phyloP scores from a whole-genome alignment of 1,284 basidiomycete species.

The Ustilago curta region DNA sequence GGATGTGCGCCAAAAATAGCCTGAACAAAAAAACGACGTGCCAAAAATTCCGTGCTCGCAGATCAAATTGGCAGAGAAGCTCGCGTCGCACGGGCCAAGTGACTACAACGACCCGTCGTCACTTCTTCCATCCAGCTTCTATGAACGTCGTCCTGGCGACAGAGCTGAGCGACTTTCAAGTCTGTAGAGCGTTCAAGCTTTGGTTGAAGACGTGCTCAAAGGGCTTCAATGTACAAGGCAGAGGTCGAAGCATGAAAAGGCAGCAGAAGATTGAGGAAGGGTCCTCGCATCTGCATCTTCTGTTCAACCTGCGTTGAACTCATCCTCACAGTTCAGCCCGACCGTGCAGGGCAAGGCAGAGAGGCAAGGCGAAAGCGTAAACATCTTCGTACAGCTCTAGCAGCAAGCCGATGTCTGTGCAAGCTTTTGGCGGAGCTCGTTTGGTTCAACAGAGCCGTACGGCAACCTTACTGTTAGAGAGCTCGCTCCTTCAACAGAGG shows the following conservation, averaged over 20 bases:
- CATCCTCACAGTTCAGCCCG: neutral
- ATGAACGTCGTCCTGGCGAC: neutral
- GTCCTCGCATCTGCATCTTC: slow-evolving; percentile 6
- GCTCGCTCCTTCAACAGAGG: no score
- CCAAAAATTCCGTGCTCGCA: slow-evolving; percentile 7
- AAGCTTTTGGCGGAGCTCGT: no score
- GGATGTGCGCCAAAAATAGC: neutral
- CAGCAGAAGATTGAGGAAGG: neutral
- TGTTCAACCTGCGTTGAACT: neutral
- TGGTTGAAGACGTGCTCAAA: neutral
- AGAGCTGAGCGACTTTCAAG: neutral
- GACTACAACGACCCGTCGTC: neutral
- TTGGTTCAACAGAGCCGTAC: no score
- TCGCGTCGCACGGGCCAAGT: slow-evolving; percentile 1
- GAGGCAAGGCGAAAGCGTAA: neutral
- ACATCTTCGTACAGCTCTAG: no score
- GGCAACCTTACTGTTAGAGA: no score
- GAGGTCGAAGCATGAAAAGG: neutral
- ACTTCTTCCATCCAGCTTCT: neutral
- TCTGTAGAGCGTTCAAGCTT: neutral
- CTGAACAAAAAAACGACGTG: slow-evolving; percentile 9
- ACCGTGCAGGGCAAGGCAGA: neutral
- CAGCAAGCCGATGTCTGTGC: no score
- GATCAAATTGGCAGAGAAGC: slow-evolving; percentile 7
- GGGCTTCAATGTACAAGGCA: neutral